These are phyloP conservation scores for Mucor plumbeus DNA, from an alignment of 371 early-diverging fungal genomes.

Conservation along the genomic window DNA sequence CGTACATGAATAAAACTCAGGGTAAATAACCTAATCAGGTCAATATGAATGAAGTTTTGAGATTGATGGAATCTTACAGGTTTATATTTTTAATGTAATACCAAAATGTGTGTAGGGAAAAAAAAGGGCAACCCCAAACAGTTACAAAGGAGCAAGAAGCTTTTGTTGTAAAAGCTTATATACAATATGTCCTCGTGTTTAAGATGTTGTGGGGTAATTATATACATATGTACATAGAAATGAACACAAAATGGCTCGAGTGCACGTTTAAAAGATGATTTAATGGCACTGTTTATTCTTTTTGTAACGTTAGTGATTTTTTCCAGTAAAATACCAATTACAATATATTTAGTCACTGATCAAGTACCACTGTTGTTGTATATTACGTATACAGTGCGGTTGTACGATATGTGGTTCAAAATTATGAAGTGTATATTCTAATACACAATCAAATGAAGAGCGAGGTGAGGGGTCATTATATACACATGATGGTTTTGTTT, in stretches of 20 bases:
- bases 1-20: neutral
- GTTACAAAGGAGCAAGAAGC: neutral
- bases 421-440: too few species aligned
- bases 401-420: too few species aligned
- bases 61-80: neutral
- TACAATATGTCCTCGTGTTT: neutral
- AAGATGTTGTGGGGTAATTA: neutral
- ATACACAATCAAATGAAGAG: neutral
- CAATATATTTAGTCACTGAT: too few species aligned
- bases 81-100: neutral
- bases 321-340: too few species aligned
- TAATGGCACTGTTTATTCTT: neutral
- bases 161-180: neutral
- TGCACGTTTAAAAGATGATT: neutral
- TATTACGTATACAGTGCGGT: too few species aligned
- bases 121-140: neutral
- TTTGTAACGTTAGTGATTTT: neutral
- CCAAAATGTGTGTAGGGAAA: neutral
- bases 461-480: neutral
- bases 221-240: neutral
- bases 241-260: neutral
- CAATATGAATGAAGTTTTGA: neutral
- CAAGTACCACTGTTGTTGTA: too few species aligned
- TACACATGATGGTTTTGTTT: neutral
- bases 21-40: conserved; percentile 1